Base-by-base conservation (phyloP, 1,284 basidiomycete genomes). In the Laetiporus sulphureus region DNA sequence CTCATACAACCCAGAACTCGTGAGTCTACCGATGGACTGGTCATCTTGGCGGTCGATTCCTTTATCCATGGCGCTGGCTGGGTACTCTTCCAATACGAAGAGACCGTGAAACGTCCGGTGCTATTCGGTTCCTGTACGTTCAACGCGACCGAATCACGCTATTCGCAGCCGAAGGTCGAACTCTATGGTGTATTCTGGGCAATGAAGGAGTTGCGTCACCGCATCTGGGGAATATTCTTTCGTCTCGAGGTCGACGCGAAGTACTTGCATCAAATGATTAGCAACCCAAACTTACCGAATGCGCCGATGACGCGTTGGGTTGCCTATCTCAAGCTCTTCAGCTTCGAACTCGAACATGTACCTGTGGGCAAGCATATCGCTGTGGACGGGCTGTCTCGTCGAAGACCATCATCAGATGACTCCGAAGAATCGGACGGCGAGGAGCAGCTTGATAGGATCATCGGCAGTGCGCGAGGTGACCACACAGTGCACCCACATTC, bases 161-260 rank as follows among this genome's bases (percentile, higher is more conserved):
- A 67, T 36, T 63, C 61, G 0, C 65, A 68, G 41, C 61, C 65
- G 0, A 67, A 68, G 47, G 45, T 60, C 0, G 65, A 69, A 42
- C 45, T 69, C 0, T 67, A 61, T 40, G 64, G 65, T 1, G 45
- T 67, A 0, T 66, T 60, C 36, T 27, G 56, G 0, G 61, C 63
- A 0, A 25, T 67, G 21, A 64, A 63, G 25, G 57, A 57, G 6
- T 40, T 60, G 1, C 46, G 56, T 0, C 52, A 62, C 44, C 38
- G 54, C 0, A 36, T 67, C 4, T 62, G 57, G 53, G 62, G 62
- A 8, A 40, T 61, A 1, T 52, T 55, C 31, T 62, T 68, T 44
- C 22, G 46, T 1, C 37, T 68, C 0, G 61, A 67, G n/a, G 52
- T 59, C 12, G 63, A 68, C 38, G 60, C 64, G 2, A 57, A 54